Evolutionary conservation across 495 filamentous ascomycete genomes (phyloP), one percentile per base, ranked within the genome.

Genomic region (Thermochaetoides thermophila): DNA sequence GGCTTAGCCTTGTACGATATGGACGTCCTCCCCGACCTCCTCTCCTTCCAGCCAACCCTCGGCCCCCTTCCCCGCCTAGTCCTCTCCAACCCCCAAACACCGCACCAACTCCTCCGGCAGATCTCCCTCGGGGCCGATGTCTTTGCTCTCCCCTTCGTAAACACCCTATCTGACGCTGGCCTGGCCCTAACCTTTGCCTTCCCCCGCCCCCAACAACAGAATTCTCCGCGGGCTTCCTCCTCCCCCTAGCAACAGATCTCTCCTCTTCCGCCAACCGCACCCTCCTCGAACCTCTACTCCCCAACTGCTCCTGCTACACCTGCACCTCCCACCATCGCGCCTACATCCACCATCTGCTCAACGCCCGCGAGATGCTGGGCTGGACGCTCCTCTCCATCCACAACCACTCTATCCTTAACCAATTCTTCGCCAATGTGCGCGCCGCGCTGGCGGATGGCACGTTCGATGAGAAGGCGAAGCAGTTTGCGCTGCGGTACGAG

Each of bases 321-420:
- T 97, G 89, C 63, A 71, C 60, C 1, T 66, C 68, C 9, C 91
- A 97, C 53, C 84, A 93, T 54, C 61, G 73, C 5, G 87, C 91
- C 1, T 96, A 78, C 56, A 42, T 96, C 20, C 76, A 84, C 38
- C 91, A 97, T 49, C 68, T 97, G 4, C 67, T 97, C 3, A 52
- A 63, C 11, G 83, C 89, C 0, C 86, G 84, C 43, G 89, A 97
- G 53, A 95, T 97, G 91, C 74, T 93, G 2, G 87, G 73, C 16
- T 97, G 89, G 89, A 79, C 81, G 2, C 65, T 97, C 10, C 60
- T 97, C 17, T 86, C 94, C 51, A 64, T 92, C 9, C 89, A 97
- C 56, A 97, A 97, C 50, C 69, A 82, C 44, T 64, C 74, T 18
- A 56, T 80, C 2, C 50, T 92, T 29, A 64, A 74, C 32, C 26